Evolutionary conservation across 805 yeast species (phyloP).

Genomic region (Ogataea philodendri): DNA sequence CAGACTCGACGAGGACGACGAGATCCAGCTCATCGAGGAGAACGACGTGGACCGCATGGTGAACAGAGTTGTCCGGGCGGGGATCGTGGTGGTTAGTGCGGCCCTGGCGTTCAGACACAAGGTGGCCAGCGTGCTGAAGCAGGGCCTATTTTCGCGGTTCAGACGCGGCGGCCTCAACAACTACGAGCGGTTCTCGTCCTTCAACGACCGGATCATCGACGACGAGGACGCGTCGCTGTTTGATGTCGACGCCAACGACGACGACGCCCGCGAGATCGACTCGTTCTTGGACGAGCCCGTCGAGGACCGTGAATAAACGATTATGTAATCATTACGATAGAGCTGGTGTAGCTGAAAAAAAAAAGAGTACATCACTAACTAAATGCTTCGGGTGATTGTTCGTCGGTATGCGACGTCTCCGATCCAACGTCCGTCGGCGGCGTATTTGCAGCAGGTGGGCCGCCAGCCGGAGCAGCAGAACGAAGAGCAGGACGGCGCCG

Average conservation of each 20-base stretch:
- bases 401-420: conserved; percentile 9
- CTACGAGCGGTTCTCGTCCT: conserved; percentile 25
- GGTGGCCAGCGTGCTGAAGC: conserved; percentile 20
- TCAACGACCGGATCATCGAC: conserved; percentile 33
- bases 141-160: conserved; percentile 25
- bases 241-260: conserved; percentile 38
- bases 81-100: conserved; percentile 38
- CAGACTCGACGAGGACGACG: conserved; percentile 71
- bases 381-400: conserved; percentile 7
- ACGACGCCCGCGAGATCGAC: conserved; percentile 49
- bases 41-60: conserved; percentile 58
- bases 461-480: conserved; percentile 30
- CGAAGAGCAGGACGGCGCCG: conserved; percentile 9
- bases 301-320: conserved; percentile 7
- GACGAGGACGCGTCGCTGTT: conserved; percentile 35
- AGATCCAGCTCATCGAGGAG: conserved; percentile 53
- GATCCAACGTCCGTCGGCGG: conserved; percentile 23
- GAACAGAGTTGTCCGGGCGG: conserved; percentile 57
- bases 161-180: conserved; percentile 22
- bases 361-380: too few relatives aligned
- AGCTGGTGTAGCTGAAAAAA: too few relatives aligned
- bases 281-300: conserved; percentile 37
- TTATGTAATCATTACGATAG: conserved; percentile 3
- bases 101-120: conserved; percentile 18
- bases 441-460: conserved; percentile 27